phyloP scores from a whole-genome alignment of 1,139 yeast genomes.

The Geotrichum histeridarum region DNA sequence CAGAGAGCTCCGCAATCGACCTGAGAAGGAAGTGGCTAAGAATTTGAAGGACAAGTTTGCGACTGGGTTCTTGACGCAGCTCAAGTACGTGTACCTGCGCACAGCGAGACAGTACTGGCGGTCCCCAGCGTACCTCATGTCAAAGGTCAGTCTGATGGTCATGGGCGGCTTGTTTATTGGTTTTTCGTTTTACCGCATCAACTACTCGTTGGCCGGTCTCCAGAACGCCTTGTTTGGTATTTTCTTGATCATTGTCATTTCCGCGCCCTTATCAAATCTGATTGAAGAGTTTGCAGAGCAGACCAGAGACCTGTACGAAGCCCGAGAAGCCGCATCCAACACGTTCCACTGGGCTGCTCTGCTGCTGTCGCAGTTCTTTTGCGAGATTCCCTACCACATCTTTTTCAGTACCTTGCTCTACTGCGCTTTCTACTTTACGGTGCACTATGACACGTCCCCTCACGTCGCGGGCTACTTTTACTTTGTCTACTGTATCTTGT shows the following conservation, averaged over 20 bases:
- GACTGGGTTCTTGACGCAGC: conserved; percentile 35
- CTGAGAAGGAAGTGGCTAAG: conserved; percentile 27
- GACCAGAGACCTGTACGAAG: conserved; percentile 54
- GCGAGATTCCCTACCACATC: conserved; percentile 55
- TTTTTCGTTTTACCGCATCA: conserved; percentile 51
- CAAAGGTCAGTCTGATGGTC: conserved; percentile 27
- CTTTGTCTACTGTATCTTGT: conserved; percentile 50
- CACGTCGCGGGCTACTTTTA: conserved; percentile 52
- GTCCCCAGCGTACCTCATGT: conserved; percentile 32
- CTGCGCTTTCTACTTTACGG: conserved; percentile 54
- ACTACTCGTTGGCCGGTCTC: conserved; percentile 47
- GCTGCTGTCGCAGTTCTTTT: conserved; percentile 47
- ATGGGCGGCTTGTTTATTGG: conserved; percentile 50
- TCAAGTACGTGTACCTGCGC: conserved; percentile 37
- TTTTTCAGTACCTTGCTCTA: conserved; percentile 50
- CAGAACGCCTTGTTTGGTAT: conserved; percentile 50
- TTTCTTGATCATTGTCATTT: conserved; percentile 48
- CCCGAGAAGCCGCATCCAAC: conserved; percentile 59
- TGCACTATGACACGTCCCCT: conserved; percentile 45
- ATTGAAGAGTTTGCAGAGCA: conserved; percentile 53
- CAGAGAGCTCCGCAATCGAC: conserved; percentile 32
- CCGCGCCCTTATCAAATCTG: conserved; percentile 54
- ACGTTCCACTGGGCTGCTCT: conserved; percentile 62
- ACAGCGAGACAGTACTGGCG: conserved; percentile 41
- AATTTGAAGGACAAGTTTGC: conserved; percentile 28